These are phyloP conservation scores for Paramyrothecium sp. DNA, from an alignment of 2,329 filamentous ascomycete species.

Conservation along the genomic window DNA sequence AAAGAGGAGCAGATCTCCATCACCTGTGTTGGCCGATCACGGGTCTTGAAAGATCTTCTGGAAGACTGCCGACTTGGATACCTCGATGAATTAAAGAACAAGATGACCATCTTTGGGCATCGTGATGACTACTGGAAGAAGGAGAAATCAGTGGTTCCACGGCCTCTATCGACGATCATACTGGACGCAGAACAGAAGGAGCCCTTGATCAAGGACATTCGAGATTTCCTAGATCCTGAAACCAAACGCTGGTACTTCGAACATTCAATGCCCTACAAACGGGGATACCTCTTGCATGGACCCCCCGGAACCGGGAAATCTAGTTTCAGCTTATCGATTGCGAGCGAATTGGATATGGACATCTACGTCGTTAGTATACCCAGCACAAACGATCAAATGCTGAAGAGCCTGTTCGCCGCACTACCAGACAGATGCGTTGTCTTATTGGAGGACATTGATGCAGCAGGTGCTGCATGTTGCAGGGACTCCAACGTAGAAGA, in stretches of 20 bases:
- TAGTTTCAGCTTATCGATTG: constrained; percentile 33
- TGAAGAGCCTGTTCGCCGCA: constrained; percentile 26
- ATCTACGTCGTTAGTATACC: constrained; percentile 34
- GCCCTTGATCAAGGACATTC: constrained; percentile 27
- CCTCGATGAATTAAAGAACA: constrained; percentile 23
- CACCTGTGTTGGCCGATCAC: constrained; percentile 19
- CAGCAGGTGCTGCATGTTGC: constrained; percentile 12
- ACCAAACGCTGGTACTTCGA: constrained; percentile 27
- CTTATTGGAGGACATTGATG: constrained; percentile 39
- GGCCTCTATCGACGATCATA: constrained; percentile 15
- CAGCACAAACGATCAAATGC: constrained; percentile 21
- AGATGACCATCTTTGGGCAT: constrained; percentile 26
- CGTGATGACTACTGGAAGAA: constrained; percentile 20
- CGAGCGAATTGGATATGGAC: constrained; percentile 31
- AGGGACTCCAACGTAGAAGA: constrained; percentile 9
- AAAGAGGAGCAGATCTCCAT: constrained; percentile 20
- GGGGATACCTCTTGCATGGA: constrained; percentile 36
- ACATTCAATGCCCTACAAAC: constrained; percentile 23
- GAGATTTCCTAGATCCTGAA: constrained; percentile 32
- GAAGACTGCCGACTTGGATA: constrained; percentile 25
- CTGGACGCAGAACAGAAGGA: constrained; percentile 10
- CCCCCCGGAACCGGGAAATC: constrained; percentile 38
- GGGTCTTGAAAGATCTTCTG: constrained; percentile 24
- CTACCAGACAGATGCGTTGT: constrained; percentile 35
- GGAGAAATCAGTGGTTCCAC: constrained; percentile 15